phyloP scores from a whole-genome alignment of 768 basidiomycete species.

The Xanthoconium stramineum region DNA sequence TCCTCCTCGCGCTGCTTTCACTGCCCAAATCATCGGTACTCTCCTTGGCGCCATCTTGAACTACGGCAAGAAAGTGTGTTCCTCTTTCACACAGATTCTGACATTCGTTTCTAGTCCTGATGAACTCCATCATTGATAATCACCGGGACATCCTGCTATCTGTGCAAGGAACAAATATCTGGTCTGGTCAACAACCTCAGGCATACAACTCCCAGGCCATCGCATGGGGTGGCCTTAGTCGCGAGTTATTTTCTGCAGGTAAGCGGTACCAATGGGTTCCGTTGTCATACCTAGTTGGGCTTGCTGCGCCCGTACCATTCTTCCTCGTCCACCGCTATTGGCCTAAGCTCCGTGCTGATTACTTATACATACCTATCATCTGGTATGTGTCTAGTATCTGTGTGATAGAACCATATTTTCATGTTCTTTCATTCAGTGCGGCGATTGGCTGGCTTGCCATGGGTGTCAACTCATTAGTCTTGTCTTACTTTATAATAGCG shows the following conservation, averaged over 20 bases:
- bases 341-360: constrained; percentile 30
- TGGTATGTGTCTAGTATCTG: constrained; percentile 16
- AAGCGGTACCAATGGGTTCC: constrained; percentile 40
- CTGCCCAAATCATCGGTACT: constrained; percentile 54
- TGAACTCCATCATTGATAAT: constrained; percentile 55
- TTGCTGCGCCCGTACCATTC: constrained; percentile 39
- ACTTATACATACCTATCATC: constrained; percentile 30
- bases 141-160: constrained; percentile 50
- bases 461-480: constrained; percentile 28
- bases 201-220: constrained; percentile 34
- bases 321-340: constrained; percentile 37
- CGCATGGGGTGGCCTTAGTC: constrained; percentile 38
- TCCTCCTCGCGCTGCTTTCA: constrained; percentile 62
- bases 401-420: neutral
- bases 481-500: constrained; percentile 21
- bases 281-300: constrained; percentile 32
- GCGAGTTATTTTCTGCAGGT: constrained; percentile 33
- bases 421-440: constrained; percentile 6
- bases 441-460: constrained; percentile 13
- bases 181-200: constrained; percentile 32
- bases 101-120: constrained; percentile 42
- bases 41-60: constrained; percentile 50
- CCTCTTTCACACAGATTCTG: neutral
- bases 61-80: constrained; percentile 32
- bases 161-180: constrained; percentile 47